A percentile compares a stretch with the other conserved stretches of the same genome.
phyloP scores from a whole-genome alignment of 2,329 filamentous ascomycete genomes.

The Xylaria sp. region DNA sequence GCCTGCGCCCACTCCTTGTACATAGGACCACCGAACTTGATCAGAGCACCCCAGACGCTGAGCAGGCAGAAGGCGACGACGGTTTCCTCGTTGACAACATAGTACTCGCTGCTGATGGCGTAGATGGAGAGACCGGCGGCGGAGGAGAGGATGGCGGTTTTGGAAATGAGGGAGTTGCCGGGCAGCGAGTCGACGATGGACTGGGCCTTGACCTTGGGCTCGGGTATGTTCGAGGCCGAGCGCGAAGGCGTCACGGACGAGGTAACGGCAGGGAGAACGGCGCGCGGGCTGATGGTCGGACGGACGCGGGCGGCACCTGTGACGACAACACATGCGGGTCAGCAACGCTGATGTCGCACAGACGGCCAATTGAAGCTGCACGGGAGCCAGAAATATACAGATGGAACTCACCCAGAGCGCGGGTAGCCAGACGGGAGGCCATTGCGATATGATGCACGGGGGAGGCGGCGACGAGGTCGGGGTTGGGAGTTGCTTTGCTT shows the following conservation, averaged over 20 bases:
- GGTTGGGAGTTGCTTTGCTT: constrained; percentile 55
- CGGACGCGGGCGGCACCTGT: constrained; percentile 91
- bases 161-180: constrained; percentile 91
- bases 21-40: constrained; percentile 91
- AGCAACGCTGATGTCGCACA: constrained; percentile 39
- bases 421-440: constrained; percentile 97
- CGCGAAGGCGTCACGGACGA: constrained; percentile 73
- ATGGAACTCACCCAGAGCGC: constrained; percentile 83
- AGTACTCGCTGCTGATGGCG: constrained; percentile 99
- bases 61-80: constrained; percentile 93
- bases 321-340: constrained; percentile 39
- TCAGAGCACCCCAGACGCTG: constrained; percentile 90
- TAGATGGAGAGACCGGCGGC: constrained; percentile 90
- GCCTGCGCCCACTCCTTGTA: constrained; percentile 93
- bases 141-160: constrained; percentile 96
- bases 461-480: constrained; percentile 55
- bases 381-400: background rate
- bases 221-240: constrained; percentile 81
- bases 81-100: constrained; percentile 99
- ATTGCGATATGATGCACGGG: constrained; percentile 76
- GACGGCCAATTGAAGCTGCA: constrained; percentile 26
- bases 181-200: constrained; percentile 93
- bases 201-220: constrained; percentile 96
- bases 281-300: constrained; percentile 76
- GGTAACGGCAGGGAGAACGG: constrained; percentile 44